Conservation (phyloP, 2,329 filamentous ascomycete species). For the Aspergillus uvarum region DNA sequence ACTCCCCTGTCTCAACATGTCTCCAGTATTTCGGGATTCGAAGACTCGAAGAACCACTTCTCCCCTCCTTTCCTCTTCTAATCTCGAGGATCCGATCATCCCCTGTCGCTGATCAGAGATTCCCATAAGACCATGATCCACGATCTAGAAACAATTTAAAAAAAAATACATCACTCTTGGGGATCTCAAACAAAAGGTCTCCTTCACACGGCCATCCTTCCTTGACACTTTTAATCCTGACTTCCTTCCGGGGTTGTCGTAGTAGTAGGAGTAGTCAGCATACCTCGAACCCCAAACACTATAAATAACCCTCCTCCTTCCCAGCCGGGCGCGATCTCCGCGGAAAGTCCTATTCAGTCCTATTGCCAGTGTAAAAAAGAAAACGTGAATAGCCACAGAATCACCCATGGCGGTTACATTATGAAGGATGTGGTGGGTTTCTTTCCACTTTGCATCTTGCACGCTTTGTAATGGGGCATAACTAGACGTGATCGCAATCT, state of each 20-base stretch:
- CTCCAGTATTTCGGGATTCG: background rate
- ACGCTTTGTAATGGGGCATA: too few species aligned
- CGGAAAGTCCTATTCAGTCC: background rate
- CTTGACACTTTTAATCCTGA: background rate
- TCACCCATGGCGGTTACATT: too few species aligned
- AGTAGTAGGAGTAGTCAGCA: background rate
- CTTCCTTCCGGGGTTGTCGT: background rate
- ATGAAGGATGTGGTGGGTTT: too few species aligned
- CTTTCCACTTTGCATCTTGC: too few species aligned
- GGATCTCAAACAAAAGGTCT: background rate
- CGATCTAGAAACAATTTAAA: background rate
- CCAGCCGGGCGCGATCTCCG: background rate
- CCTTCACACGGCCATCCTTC: background rate
- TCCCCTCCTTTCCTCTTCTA: background rate
- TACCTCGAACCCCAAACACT: background rate
- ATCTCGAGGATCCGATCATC: background rate
- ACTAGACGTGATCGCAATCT: too few species aligned
- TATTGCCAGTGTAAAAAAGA: too few species aligned
- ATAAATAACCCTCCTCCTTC: background rate
- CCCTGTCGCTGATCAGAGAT: background rate
- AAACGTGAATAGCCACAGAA: too few species aligned
- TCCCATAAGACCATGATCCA: background rate
- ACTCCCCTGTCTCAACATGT: slow-evolving; percentile 4
- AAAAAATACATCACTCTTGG: background rate
- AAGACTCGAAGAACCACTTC: too few species aligned